Percentiles rank a stretch among this genome's conserved stretches.
These are phyloP conservation scores for Clausena lansium DNA, from an alignment of 345 rosid species.

Conservation along the genomic window DNA sequence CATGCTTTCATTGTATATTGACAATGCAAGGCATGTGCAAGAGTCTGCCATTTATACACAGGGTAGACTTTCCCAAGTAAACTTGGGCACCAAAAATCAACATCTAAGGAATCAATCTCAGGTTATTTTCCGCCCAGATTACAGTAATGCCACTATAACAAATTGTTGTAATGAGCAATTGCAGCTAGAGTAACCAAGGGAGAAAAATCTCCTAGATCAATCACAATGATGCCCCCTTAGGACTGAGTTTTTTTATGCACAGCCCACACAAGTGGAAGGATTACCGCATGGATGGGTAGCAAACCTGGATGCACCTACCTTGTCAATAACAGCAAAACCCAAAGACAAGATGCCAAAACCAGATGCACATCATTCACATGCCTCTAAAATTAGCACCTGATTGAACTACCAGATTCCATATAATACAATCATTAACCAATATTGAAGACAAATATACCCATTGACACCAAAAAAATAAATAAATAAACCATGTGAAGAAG, in stretches of 20 bases:
- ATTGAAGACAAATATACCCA: neutral
- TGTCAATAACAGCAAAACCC: neutral
- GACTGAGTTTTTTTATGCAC: neutral
- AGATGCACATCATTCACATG: neutral
- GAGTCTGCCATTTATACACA: neutral
- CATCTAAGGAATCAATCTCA: neutral
- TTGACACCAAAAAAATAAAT: neutral
- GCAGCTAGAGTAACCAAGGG: neutral
- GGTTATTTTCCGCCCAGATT: neutral
- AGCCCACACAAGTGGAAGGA: neutral
- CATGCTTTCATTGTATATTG: neutral
- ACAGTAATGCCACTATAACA: neutral
- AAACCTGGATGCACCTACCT: neutral
- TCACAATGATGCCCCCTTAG: neutral
- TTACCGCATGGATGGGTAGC: neutral
- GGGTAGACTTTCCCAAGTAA: neutral
- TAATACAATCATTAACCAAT: neutral
- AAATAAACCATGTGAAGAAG: neutral
- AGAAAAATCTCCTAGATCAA: neutral
- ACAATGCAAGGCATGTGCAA: neutral
- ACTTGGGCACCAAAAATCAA: neutral
- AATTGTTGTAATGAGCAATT: neutral
- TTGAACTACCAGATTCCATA: neutral
- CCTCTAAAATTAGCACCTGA: slow-evolving; percentile 1
- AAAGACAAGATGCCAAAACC: neutral